These are phyloP conservation scores for Penicillium sp. DNA, from an alignment of 2,329 filamentous ascomycete genomes.

Conservation along the genomic window DNA sequence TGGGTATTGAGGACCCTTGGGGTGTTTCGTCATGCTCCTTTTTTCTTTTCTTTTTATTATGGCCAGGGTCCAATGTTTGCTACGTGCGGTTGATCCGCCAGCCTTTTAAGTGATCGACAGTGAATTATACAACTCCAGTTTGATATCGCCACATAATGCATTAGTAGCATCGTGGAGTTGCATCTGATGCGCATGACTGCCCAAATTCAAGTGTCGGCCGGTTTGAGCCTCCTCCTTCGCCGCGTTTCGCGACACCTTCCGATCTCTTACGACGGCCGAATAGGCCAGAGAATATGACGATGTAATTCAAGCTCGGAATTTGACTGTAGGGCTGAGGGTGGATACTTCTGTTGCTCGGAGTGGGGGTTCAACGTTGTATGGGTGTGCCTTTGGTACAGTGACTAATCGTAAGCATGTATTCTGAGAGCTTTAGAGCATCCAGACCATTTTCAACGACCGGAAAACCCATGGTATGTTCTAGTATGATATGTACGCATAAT, in stretches of 20 bases:
- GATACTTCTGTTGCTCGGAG: background rate
- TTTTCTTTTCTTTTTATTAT: background rate
- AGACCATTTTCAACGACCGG: too few species aligned
- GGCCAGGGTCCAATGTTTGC: background rate
- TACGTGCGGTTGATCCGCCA: background rate
- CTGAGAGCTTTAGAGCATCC: too few species aligned
- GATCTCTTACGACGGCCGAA: background rate
- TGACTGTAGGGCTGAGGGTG: slow-evolving; percentile 2
- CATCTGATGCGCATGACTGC: slow-evolving; percentile 3
- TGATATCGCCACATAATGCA: slow-evolving; percentile 4
- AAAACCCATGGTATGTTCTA: too few species aligned
- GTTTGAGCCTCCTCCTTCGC: background rate
- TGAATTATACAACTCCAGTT: slow-evolving; percentile 1
- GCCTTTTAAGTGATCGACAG: background rate
- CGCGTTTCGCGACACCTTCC: background rate
- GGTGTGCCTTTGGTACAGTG: too few species aligned
- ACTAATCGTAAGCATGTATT: too few species aligned
- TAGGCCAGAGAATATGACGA: background rate
- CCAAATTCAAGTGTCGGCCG: background rate
- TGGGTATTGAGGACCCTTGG: background rate
- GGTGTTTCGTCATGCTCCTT: background rate
- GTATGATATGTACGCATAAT: too few species aligned
- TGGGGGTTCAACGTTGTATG: too few species aligned
- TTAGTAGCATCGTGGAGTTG: background rate
- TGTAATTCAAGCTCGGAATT: background rate